Evolutionary conservation across 2,329 filamentous ascomycete genomes (phyloP), one percentile per base, ranked within the genome.

Genomic region (Fusarium mangiferae): DNA sequence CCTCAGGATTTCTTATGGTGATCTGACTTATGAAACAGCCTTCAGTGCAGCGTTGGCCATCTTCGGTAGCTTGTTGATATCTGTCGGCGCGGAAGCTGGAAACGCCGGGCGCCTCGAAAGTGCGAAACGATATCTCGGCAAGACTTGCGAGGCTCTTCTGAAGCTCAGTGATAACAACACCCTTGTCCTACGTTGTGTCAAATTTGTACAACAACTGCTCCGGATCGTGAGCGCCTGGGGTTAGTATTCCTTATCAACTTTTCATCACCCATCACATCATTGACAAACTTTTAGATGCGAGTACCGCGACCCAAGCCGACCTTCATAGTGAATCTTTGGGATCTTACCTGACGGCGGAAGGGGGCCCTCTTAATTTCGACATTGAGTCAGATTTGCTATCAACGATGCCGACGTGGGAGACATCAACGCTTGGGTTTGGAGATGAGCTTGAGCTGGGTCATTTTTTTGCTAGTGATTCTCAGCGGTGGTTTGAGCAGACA

Each of bases 31-130:
- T 0, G 3, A 4, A 6, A n/a, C 1, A 74, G 72, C 64, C 2
- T 75, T 75, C 7, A 75, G 70, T 39, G 71, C 68, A 26, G 65
- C 68, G 0, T 22, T 75, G n/a, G 72, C 64, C 0, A 33, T 75
- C 3, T 74, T 74, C 10, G 72, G 68, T 0, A 60, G 63, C 33
- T 20, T 74, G 22, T 36, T 75, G 3, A 63, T 69, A 20, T 41
- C 49, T n/a, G 12, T 44, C 5, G 30, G 45, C 2, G 36, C 26
- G 1, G 61, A 59, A n/a, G 28, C 10, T 28, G 22, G 22, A 5
- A 30, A 44, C 13, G 18, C 18, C 18, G 28, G 24, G 6, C 41
- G 49, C 20, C 30, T 52, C 5, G 62, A 62, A 7, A 52, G 38
- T 10, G 62, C n/a, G 2, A 66, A 44, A 14, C 18, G 22, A 14